Base-by-base conservation (phyloP, 352 stramenopile genomes). In the Pythium sukuiense region DNA sequence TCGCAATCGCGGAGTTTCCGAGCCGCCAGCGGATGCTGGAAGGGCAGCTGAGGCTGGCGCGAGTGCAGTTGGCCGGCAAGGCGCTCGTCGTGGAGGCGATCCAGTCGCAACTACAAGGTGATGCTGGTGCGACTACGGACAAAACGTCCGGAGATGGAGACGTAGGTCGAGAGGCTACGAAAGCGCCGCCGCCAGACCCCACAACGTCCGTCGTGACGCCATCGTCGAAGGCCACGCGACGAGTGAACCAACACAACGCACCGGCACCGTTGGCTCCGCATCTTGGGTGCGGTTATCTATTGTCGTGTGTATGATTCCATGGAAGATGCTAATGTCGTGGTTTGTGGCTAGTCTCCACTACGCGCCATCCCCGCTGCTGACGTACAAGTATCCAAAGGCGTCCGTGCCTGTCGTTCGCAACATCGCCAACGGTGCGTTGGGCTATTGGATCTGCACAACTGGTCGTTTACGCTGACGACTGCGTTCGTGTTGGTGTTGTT, bases 311-410 rank as follows among this genome's bases (percentile, higher is more conserved):
- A 58, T 55, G 4, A 46, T 18, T 14, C 50, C 37, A 48, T 69
- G 1, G 50, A 32, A 18, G 16, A 30, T 35, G 30, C 39, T 14
- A 24, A 9, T 14, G 16, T 26, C 13, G 49, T 35, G 54, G 16
- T 30, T 53, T 26, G n/a, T 58, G 37, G 26, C 4, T 46, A 97
- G 89, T 18, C 72, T 97, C n/a, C 76, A 95, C 61, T 96, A 91
- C 53, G 82, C 86, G 13, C 85, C 89, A 30, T 95, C 87, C 3
- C 89, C 87, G 9, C 52, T 95, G 30, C 71, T 97, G 2, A 83
- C 85, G 65, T 97, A 97, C 80, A 93, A 93, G 59, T 97, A 97
- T 61, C 89, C 89, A 18, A 85, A 79, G 63, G 87, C 87, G 9
- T 87, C 69, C 3, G 83, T 92, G 41, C 75, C 67, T 29, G 88